Evolutionary conservation across 768 basidiomycete genomes (phyloP).

Genomic region (Xerocomus brunneocitrinus): DNA sequence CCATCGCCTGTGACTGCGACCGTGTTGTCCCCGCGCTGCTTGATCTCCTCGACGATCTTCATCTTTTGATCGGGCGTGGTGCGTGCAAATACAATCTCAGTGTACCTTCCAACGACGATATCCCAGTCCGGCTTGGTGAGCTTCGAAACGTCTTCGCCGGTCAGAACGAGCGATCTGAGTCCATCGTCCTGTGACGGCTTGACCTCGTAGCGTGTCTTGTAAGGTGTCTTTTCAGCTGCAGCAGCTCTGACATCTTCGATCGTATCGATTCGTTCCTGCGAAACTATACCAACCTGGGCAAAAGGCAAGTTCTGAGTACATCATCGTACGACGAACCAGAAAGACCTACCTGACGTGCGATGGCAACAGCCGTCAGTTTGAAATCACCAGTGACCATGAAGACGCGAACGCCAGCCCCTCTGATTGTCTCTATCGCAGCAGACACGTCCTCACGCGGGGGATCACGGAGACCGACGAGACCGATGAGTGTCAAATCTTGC

Average conservation of each 20-base stretch:
- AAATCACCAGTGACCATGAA: slow-evolving; percentile 60
- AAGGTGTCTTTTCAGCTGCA: slow-evolving; percentile 9
- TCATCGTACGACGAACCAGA: neutral
- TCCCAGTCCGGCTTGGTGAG: slow-evolving; percentile 39
- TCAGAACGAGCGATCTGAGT: slow-evolving; percentile 38
- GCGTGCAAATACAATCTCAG: slow-evolving; percentile 50
- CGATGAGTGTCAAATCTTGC: slow-evolving; percentile 41
- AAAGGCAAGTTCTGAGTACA: neutral
- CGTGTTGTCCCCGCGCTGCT: slow-evolving; percentile 41
- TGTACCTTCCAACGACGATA: slow-evolving; percentile 32
- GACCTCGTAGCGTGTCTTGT: slow-evolving; percentile 21
- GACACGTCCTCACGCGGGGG: slow-evolving; percentile 52
- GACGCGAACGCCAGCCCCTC: slow-evolving; percentile 48
- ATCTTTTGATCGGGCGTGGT: slow-evolving; percentile 57
- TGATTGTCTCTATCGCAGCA: slow-evolving; percentile 43
- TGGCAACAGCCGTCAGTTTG: slow-evolving; percentile 48
- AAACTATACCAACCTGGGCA: slow-evolving; percentile 40
- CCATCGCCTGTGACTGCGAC: slow-evolving; percentile 58
- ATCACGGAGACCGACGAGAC: slow-evolving; percentile 53
- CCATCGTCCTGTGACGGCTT: slow-evolving; percentile 37
- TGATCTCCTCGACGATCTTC: slow-evolving; percentile 52
- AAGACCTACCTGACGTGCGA: slow-evolving; percentile 40
- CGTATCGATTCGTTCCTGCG: slow-evolving; percentile 37
- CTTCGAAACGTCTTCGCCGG: slow-evolving; percentile 40
- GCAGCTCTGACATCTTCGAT: slow-evolving; percentile 22